Evolutionary conservation across 805 yeast genomes (phyloP), one percentile per base, ranked within the genome.

Genomic region (Kodamaea leandrae): DNA sequence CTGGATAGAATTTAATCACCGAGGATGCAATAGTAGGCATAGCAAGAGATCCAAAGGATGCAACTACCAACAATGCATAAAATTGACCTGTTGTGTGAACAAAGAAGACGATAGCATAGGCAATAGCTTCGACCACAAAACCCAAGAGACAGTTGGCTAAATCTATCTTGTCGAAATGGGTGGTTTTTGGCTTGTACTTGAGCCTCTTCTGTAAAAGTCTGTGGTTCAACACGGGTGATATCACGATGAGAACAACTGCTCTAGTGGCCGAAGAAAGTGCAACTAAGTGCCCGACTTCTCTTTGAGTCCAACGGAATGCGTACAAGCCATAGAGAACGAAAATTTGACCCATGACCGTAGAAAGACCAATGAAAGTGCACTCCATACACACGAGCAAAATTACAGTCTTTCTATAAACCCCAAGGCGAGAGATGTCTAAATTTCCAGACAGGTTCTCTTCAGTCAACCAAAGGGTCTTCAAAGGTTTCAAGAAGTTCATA

Each of bases 21-120:
- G 84, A 49, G 0, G 83, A 70, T 51, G 78, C 82, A 8, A 82
- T 47, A 0, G 82, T 69, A 1, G 93, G 91, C 1, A 77, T 63
- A 1, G 71, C 64, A 3, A 79, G 41, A 0, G 80, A 64, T 1
- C 80, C 77, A 29, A 81, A 52, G 1, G 82, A 60, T 2, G 72
- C 60, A 9, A 79, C 1, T 63, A 25, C 0, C 68, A 61, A 17
- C 64, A 62, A 0, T 53, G 26, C 29, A 28, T 71, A 54, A 26
- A 72, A 65, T n/a, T 54, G 21, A 1, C 43, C 18, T 0, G 65
- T 50, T 1, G 57, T 51, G 6, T 49, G 48, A 0, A 76, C 64
- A 3, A 63, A 24, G 2, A 68, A 56, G 17, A 72, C 45, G 1
- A 67, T 43, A 0, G 67, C 16, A 8, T 68, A 59, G 1, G 76